A percentile compares a stretch with the other conserved stretches of the same genome.
phyloP scores from a whole-genome alignment of 257 asterid species.

The Nicotiana noctiflora region DNA sequence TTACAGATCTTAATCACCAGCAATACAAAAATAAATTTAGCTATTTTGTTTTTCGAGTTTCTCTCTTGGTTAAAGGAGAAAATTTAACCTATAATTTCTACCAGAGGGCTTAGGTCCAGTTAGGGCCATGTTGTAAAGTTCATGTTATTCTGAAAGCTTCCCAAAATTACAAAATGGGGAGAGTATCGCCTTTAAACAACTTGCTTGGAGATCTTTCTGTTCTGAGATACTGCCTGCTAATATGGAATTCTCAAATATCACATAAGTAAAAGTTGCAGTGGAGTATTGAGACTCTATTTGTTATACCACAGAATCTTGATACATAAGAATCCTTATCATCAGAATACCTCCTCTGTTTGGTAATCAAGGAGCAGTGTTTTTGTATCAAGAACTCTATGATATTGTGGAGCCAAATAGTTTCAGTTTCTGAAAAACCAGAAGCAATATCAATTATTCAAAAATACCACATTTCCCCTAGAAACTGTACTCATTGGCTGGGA shows the following conservation, averaged over 20 bases:
- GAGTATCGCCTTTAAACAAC: neutral
- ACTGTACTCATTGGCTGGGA: neutral
- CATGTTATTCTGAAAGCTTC: neutral
- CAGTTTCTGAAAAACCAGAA: neutral
- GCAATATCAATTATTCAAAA: too few relatives aligned
- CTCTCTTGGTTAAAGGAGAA: too few relatives aligned
- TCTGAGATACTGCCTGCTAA: neutral
- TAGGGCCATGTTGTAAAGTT: too few relatives aligned
- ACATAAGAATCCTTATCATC: neutral
- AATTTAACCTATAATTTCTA: too few relatives aligned
- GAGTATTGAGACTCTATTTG: neutral
- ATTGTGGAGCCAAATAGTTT: neutral
- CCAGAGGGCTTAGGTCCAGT: too few relatives aligned
- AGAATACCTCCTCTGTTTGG: neutral
- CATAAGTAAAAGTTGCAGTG: neutral
- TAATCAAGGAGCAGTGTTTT: too few relatives aligned
- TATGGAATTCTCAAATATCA: neutral
- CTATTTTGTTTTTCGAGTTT: too few relatives aligned
- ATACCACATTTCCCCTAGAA: neutral
- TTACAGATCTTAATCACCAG: too few relatives aligned
- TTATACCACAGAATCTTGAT: neutral
- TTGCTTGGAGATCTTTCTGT: neutral
- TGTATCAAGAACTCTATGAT: neutral
- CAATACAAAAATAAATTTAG: too few relatives aligned
- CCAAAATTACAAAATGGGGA: neutral